phyloP scores from a whole-genome alignment of 305 asterid species.

The Fraxinus baroniana region DNA sequence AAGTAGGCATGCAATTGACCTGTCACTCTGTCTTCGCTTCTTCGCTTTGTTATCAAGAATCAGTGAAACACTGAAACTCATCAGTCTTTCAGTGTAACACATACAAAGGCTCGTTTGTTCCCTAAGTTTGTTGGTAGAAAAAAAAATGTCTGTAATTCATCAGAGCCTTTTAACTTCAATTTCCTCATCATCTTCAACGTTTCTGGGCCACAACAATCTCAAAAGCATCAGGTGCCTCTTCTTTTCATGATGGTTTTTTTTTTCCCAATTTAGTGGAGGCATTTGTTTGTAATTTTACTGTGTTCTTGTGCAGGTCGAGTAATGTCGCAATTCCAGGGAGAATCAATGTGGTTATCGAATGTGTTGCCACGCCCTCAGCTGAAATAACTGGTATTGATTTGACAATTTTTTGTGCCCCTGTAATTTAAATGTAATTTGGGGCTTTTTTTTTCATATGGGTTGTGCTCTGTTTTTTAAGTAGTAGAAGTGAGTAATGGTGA shows the following conservation, averaged over 20 bases:
- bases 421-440: background rate
- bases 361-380: conserved; percentile 62
- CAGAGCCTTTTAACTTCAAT: conserved; percentile 51
- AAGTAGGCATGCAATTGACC: background rate
- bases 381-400: conserved; percentile 58
- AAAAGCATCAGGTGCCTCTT: conserved; percentile 41
- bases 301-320: conserved; percentile 40
- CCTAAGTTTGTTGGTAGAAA: background rate
- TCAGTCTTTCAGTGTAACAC: background rate
- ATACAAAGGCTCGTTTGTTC: background rate
- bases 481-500: background rate
- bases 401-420: background rate
- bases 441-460: background rate
- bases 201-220: conserved; percentile 52
- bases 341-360: conserved; percentile 43
- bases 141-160: conserved; percentile 58
- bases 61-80: background rate
- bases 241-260: background rate
- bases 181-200: conserved; percentile 60
- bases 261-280: background rate
- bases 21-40: background rate
- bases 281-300: background rate
- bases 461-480: background rate
- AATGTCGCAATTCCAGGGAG: conserved; percentile 45
- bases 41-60: background rate